phyloP scores from a whole-genome alignment of 176 grass and related monocot genomes.

The Juncus effusus region DNA sequence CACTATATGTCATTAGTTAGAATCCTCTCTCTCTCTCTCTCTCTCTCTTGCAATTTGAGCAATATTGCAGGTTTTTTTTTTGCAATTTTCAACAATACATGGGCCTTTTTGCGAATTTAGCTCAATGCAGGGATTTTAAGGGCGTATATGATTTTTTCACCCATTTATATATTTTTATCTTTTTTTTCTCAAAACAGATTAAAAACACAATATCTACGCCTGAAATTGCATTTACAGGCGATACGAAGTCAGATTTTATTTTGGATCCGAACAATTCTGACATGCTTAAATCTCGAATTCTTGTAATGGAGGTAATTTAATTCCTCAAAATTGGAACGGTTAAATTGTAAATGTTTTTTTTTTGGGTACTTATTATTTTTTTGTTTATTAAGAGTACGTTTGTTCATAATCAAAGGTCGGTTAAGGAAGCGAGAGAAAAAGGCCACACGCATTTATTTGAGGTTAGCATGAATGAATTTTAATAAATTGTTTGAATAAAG shows the following conservation, averaged over 20 bases:
- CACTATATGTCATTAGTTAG: no score
- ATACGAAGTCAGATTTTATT: constrained; percentile 91
- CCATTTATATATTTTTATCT: constrained; percentile 18
- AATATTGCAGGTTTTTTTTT: no score
- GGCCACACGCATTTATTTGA: constrained; percentile 82
- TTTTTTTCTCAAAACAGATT: constrained; percentile 34
- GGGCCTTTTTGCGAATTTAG: no score
- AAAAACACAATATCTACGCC: constrained; percentile 60
- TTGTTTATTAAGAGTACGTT: constrained; percentile 63
- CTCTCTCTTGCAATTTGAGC: no score
- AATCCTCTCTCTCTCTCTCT: no score
- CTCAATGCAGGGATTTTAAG: no score
- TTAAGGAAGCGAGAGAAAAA: constrained; percentile 72
- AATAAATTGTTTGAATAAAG: background rate
- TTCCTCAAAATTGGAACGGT: no score
- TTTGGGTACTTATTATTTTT: background rate
- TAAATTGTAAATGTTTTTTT: no score
- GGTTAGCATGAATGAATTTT: constrained; percentile 34
- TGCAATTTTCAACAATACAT: no score
- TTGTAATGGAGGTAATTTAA: constrained; percentile 58
- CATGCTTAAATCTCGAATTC: constrained; percentile 54
- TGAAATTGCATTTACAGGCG: constrained; percentile 91
- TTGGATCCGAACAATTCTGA: constrained; percentile 75
- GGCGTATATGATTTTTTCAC: no score
- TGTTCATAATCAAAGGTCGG: constrained; percentile 56